Base-by-base conservation (phyloP, 1,284 basidiomycete species). In the Irpex sp. region DNA sequence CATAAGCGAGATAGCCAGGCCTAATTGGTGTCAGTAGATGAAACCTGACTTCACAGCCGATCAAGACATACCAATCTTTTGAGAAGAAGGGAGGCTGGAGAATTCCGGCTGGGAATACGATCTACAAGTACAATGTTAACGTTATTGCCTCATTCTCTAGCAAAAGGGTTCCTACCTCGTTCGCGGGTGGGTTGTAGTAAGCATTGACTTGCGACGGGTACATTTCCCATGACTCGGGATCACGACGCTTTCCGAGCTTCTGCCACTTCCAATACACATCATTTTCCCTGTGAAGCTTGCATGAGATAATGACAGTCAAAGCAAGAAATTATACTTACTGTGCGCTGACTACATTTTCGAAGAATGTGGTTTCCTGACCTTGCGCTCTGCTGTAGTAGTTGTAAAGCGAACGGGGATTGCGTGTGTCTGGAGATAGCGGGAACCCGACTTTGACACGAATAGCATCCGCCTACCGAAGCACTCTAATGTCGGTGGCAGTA, bases 91-190 rank as follows among this genome's bases (percentile, higher is more conserved):
- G 95, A 2, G 92, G 88, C 68, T 91, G 93, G 49, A 98, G 77
- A 70, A 98, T 96, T 47, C 96, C 96, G 14, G 96, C 96, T 4
- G 96, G 96, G 80, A 99, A 98, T 16, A 96, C 93, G 62, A 98
- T 96, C 88, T 96, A 76, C 59, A 39, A 55, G 52, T 58, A 57
- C 49, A 35, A 60, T 10, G 1, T 35, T 10, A 54, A 18, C 35
- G 33, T 9, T 10, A 36, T 10, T 10, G 21, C 8, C 1, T 14
- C 18, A 36, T 14, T 4, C 23, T 6, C 19, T 5, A 16, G 10
- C 1, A 45, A 45, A 45, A 45, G 10, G 48, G 69, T 39, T 61
- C 73, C 37, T 62, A 90, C 88, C 77, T 91, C 88, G 64, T 94
- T 94, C 1, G 85, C 83, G 12, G 88, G 85, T 9, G 91, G 91